phyloP scores from a whole-genome alignment of 2,329 filamentous ascomycete species.

The Colletotrichum musae region DNA sequence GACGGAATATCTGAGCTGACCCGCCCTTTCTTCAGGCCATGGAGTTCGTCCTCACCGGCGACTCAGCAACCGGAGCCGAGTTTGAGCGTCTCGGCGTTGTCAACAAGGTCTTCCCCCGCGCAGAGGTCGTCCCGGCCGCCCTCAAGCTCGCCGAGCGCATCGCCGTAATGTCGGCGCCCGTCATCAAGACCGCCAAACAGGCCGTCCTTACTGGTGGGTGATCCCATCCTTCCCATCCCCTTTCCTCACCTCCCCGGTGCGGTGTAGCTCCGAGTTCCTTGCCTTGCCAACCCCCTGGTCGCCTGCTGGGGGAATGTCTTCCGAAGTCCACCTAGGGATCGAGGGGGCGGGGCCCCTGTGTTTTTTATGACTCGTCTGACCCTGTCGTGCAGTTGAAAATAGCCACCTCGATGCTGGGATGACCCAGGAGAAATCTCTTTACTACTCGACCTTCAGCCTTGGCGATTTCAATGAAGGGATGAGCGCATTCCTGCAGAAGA shows the following conservation, averaged over 20 bases:
- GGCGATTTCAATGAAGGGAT: slow-evolving; percentile 58
- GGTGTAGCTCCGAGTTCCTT: no score
- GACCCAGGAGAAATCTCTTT: slow-evolving; percentile 52
- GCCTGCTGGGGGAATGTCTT: neutral
- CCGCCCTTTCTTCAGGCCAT: slow-evolving; percentile 52
- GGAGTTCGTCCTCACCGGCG: slow-evolving; percentile 61
- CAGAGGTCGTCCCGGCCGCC: slow-evolving; percentile 55
- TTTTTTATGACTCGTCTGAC: slow-evolving; percentile 41
- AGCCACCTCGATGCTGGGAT: slow-evolving; percentile 57
- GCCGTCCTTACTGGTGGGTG: slow-evolving; percentile 57
- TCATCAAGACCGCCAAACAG: slow-evolving; percentile 59
- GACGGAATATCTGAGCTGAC: slow-evolving; percentile 21
- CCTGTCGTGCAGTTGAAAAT: slow-evolving; percentile 53
- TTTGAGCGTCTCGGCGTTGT: slow-evolving; percentile 58
- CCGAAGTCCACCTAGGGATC: slow-evolving; percentile 11
- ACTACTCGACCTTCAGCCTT: slow-evolving; percentile 55
- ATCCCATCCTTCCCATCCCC: neutral
- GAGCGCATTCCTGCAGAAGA: slow-evolving; percentile 58
- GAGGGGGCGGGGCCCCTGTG: neutral
- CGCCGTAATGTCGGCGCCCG: slow-evolving; percentile 56
- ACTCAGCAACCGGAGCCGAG: slow-evolving; percentile 52
- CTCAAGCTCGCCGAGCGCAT: slow-evolving; percentile 55
- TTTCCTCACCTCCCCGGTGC: neutral
- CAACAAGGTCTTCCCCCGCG: slow-evolving; percentile 52
- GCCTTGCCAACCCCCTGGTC: neutral